Evolutionary conservation across 139 green algal genomes (phyloP), one percentile per base, ranked within the genome.

Genomic region (Tetradesmus obliquus): DNA sequence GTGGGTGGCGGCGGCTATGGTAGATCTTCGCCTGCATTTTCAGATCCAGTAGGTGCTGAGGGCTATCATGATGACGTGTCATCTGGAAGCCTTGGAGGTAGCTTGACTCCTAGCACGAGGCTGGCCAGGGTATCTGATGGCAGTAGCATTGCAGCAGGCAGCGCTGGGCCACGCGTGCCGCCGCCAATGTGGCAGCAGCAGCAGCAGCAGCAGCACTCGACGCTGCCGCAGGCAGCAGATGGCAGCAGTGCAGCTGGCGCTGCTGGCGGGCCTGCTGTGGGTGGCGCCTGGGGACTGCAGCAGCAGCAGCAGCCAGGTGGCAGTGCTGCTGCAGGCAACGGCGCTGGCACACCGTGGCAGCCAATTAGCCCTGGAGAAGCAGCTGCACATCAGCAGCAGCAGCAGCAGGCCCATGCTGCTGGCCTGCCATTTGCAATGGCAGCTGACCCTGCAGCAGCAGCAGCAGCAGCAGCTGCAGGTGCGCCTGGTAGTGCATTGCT

Each of bases 61-160:
- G 85, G 85, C 3, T 89, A 24, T 15, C 45, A 22, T 17, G 85
- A 89, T 82, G 85, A 89, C 22, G 45, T 89, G 66, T 89, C 85
- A 51, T 89, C 85, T 10, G 85, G 85, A 1, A 82, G 85, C 45
- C 45, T 82, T 1, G 66, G 15, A 15, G 85, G 85, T 45, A 66
- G 85, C 66, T 10, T 69, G 17, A 89, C 85, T 24, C 85, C 85
- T 2, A 62, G 45, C 62, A 82, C 32, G 6, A 19, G 51, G 32
- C 62, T 55, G 2, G 15, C 22, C 3, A 20, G 62, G 62, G 22
- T 66, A 7, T 82, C 85, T 19, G 62, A 82, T 51, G 45, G 53
- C 32, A 51, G 15, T 45, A 69, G 66, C 57, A 82, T 66, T 3
- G 85, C 62, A 89, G 85, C 85, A 66, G 85, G 83, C 3, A 55